Evolutionary conservation across 2,329 filamentous ascomycete species (phyloP), one percentile per base, ranked within the genome.

Genomic region (Triangularia verruculosa): DNA sequence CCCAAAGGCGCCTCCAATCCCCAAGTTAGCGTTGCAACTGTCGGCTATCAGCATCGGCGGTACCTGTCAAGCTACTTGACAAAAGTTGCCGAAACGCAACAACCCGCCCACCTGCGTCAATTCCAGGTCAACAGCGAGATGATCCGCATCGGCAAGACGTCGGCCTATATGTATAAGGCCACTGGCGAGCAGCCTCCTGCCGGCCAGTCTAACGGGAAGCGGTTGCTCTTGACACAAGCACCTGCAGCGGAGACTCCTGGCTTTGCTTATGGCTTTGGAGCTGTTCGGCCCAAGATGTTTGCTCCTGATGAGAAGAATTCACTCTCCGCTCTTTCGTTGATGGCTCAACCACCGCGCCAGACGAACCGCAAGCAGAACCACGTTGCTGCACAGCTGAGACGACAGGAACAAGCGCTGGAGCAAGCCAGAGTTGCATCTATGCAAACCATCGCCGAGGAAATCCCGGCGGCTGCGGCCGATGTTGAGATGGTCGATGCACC

Each of bases 151-250:
- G 77, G 77, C 9, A 80, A 78, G 65, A 78, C 77, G 27, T 76
- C 75, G 59, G 76, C 77, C 9, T 80, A 79, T 65, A 75, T 77
- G 54, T 80, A 78, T 62, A 75, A 73, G n/a, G 69, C 67, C 0
- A 61, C 62, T 3, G 58, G 62, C 1, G 54, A 52, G 30, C 8
- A 39, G 25, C 17, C n/a, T 15, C 9, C 39, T 20, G 39, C 6
- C n/a, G 39, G 39, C 4, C 39, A 47, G n/a, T n/a, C n/a, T n/a
- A n/a, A n/a, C n/a, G n/a, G n/a, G n/a, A n/a, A n/a, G n/a, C n/a
- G n/a, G n/a, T 17, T 20, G 9, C n/a, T 47, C 2, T 20, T 47
- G 39, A 47, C n/a, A 17, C 39, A 47, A 11, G 20, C 39, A 20
- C 15, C 51, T 13, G n/a, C 22, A 1, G 43, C 39, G 5, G 52